These are phyloP conservation scores for Sarcomyxa edulis DNA, from an alignment of 768 basidiomycete species.

Conservation along the genomic window DNA sequence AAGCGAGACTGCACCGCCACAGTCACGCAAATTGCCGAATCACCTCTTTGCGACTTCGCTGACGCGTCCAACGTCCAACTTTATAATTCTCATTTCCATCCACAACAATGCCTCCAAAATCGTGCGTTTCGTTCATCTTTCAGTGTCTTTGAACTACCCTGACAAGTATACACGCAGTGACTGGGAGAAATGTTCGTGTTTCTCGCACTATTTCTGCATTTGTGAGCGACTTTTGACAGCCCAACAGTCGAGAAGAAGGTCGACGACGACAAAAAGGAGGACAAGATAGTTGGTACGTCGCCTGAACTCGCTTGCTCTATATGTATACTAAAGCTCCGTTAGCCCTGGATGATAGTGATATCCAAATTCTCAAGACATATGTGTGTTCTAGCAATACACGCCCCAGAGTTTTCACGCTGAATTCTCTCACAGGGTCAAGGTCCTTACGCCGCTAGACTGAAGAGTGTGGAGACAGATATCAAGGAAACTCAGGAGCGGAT, in stretches of 20 bases:
- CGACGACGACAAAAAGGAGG: conserved; percentile 88
- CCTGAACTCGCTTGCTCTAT: background rate
- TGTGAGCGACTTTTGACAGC: background rate
- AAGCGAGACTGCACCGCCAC: too few relatives aligned
- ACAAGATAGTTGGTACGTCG: conserved; percentile 83
- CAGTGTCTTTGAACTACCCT: conserved; percentile 9
- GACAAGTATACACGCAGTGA: conserved; percentile 47
- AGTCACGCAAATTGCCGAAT: conserved; percentile 7
- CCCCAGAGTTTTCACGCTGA: conserved; percentile 1
- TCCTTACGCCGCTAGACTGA: conserved; percentile 85
- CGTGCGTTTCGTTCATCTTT: conserved; percentile 50
- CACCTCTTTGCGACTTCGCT: conserved; percentile 17
- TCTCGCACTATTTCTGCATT: conserved; percentile 3
- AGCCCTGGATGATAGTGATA: conserved; percentile 98
- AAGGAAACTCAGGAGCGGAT: conserved; percentile 96
- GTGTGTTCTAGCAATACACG: conserved; percentile 36
- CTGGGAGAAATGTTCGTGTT: conserved; percentile 91
- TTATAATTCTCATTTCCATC: conserved; percentile 17
- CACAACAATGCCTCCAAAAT: conserved; percentile 84
- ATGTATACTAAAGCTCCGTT: conserved; percentile 7
- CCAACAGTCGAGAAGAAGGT: conserved; percentile 73
- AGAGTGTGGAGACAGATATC: conserved; percentile 87
- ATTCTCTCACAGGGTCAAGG: conserved; percentile 79
- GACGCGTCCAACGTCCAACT: too few relatives aligned
- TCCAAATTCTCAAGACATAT: conserved; percentile 98